phyloP scores from a whole-genome alignment of 2,329 filamentous ascomycete genomes.

The Aspergillus candidus region DNA sequence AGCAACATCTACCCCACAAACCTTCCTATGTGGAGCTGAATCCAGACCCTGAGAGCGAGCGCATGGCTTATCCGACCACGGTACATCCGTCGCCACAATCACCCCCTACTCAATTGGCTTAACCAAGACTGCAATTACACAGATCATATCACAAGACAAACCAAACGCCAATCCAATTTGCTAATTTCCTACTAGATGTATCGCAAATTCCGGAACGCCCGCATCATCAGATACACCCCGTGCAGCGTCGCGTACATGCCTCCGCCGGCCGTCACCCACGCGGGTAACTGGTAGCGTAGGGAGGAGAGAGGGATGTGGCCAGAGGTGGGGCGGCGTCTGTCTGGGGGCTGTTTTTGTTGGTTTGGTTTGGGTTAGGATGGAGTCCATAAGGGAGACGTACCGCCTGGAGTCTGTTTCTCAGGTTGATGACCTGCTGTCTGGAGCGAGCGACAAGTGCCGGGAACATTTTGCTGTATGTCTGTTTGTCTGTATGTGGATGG shows the following conservation, averaged over 20 bases:
- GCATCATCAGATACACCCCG: conserved; percentile 16
- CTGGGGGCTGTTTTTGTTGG: conserved; percentile 1
- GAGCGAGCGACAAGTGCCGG: conserved; percentile 5
- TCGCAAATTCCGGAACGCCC: conserved; percentile 15
- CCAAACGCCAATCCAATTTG: conserved; percentile 8
- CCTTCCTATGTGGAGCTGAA: no score
- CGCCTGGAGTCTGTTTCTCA: conserved; percentile 1
- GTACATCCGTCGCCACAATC: no score
- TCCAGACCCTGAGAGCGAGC: no score
- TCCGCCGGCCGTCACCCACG: conserved; percentile 17
- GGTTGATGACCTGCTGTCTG: not conserved
- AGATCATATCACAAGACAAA: no score
- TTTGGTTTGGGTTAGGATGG: not conserved
- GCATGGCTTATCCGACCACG: no score
- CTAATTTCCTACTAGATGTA: conserved; percentile 11
- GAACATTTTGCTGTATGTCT: not conserved
- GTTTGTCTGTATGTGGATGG: no score
- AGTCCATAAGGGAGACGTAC: not conserved
- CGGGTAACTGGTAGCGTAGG: conserved; percentile 16
- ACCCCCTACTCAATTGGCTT: no score
- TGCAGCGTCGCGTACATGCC: conserved; percentile 17
- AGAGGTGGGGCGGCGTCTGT: not conserved
- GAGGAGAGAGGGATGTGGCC: conserved; percentile 11
- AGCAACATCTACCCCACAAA: no score
- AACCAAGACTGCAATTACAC: no score